Conservation (phyloP, 352 stramenopile genomes). For the Pythium diclinum region DNA sequence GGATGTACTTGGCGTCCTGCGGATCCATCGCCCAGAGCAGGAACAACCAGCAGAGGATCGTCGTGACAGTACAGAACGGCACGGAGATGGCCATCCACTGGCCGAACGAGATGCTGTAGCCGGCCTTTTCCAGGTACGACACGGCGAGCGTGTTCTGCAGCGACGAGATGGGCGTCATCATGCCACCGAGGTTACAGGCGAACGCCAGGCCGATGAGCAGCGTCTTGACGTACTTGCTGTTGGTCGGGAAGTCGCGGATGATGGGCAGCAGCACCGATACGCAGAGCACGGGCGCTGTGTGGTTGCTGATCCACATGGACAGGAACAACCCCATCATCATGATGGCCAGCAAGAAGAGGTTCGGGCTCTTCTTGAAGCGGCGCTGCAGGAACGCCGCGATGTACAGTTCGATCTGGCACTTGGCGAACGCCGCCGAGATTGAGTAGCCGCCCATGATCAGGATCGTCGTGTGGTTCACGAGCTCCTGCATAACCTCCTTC, state of each 20-base stretch:
- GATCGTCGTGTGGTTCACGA: conserved; percentile 93
- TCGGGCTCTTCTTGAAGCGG: conserved; percentile 86
- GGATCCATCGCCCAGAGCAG: conserved; percentile 85
- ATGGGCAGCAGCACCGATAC: conserved; percentile 89
- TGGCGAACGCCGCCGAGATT: conserved; percentile 88
- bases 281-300: conserved; percentile 91
- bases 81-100: conserved; percentile 89
- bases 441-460: conserved; percentile 91
- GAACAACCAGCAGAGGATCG: conserved; percentile 89
- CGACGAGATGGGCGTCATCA: conserved; percentile 93
- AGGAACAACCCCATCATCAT: conserved; percentile 93
- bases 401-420: conserved; percentile 92
- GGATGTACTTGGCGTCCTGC: conserved; percentile 87
- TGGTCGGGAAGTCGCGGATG: conserved; percentile 81
- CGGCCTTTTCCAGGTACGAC: conserved; percentile 84
- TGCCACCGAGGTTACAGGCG: conserved; percentile 90
- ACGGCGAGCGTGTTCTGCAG: conserved; percentile 87
- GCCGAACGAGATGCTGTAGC: conserved; percentile 87
- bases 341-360: conserved; percentile 89
- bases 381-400: conserved; percentile 88
- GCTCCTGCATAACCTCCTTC: conserved; percentile 85
- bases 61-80: conserved; percentile 86
- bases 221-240: conserved; percentile 88
- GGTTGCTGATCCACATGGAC: conserved; percentile 93
- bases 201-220: conserved; percentile 92